Percentiles rank a stretch among this genome's conserved stretches.
These are phyloP conservation scores for Rhodocollybia butyracea DNA, from an alignment of 768 basidiomycete genomes.

Conservation along the genomic window DNA sequence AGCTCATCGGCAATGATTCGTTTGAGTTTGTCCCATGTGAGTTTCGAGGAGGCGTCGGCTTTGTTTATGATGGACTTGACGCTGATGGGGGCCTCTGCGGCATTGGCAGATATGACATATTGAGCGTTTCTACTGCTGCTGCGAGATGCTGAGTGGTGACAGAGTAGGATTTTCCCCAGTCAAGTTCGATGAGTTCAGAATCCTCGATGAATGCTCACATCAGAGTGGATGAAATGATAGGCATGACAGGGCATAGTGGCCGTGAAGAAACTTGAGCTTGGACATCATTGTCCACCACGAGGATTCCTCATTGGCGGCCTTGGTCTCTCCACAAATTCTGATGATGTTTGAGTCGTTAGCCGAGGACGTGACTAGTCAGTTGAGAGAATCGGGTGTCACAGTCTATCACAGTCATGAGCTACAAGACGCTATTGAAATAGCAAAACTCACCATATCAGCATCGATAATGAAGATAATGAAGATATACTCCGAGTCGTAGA, in stretches of 20 bases:
- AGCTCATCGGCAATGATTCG: conserved; percentile 71
- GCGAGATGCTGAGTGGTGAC: conserved; percentile 91
- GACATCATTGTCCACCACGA: conserved; percentile 99
- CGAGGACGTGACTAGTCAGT: conserved; percentile 82
- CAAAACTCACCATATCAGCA: conserved; percentile 76
- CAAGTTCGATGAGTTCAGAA: too few relatives aligned
- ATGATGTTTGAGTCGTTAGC: conserved; percentile 89
- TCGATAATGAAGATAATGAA: conserved; percentile 97
- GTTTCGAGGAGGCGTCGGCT: conserved; percentile 84
- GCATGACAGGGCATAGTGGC: too few relatives aligned
- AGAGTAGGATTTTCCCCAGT: too few relatives aligned
- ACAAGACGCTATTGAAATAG: not conserved
- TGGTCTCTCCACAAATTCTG: conserved; percentile 93
- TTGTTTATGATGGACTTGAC: conserved; percentile 98
- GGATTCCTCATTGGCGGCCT: conserved; percentile 84
- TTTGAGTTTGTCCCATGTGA: conserved; percentile 83
- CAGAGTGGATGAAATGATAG: too few relatives aligned
- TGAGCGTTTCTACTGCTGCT: conserved; percentile 90
- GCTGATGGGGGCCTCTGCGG: conserved; percentile 80
- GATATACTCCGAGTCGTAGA: conserved; percentile 97
- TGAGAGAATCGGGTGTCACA: conserved; percentile 87
- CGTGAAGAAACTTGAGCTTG: too few relatives aligned
- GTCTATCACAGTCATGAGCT: conserved; percentile 42
- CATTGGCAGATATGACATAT: conserved; percentile 96
- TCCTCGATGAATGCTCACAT: too few relatives aligned